Evolutionary conservation across 2,329 filamentous ascomycete species (phyloP), one percentile per base, ranked within the genome.

Genomic region (Monosporascus cannonballus): DNA sequence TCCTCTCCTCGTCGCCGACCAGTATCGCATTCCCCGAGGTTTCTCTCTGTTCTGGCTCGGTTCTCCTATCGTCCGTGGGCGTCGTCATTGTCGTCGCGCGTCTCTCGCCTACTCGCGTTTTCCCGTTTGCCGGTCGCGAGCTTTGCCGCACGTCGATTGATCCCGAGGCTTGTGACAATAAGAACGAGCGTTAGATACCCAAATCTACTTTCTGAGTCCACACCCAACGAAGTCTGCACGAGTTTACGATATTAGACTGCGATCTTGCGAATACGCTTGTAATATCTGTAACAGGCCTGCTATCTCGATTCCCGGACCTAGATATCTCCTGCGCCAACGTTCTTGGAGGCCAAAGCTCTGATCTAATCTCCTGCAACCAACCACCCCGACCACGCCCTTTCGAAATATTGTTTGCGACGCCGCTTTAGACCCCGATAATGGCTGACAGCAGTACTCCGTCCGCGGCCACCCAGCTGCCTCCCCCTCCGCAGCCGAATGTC

Each of bases 381-480:
- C 61, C 54, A 46, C 42, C 9, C 22, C 14, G 24, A 15, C 42
- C 18, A 9, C 22, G 39, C 39, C 9, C 24, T 17, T 41, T 41
- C 38, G 38, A 41, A 34, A 34, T 34, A 34, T 34, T 34, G 18
- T 42, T 56, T 49, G 52, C 58, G 56, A 56, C 56, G 51, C 56
- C 51, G 39, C 18, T 42, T 42, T 20, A 20, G 56, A 58, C 54
- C 55, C 59, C 64, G 72, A 74, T 73, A 69, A 96, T 96, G 91
- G 85, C 90, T 74, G 90, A 96, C 68, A 82, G 81, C 74, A 79
- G 82, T 68, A 75, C 84, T 69, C 75, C 84, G 61, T 71, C 85
- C 58, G 75, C 79, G 63, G 72, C 81, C 61, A 76, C 82, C 57
- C 83, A 87, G 71, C 83, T 91, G 61, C 85, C 88, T 50, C 82